Conservation (phyloP, 2,329 filamentous ascomycete genomes). For the Microthyrium microscopicum region DNA sequence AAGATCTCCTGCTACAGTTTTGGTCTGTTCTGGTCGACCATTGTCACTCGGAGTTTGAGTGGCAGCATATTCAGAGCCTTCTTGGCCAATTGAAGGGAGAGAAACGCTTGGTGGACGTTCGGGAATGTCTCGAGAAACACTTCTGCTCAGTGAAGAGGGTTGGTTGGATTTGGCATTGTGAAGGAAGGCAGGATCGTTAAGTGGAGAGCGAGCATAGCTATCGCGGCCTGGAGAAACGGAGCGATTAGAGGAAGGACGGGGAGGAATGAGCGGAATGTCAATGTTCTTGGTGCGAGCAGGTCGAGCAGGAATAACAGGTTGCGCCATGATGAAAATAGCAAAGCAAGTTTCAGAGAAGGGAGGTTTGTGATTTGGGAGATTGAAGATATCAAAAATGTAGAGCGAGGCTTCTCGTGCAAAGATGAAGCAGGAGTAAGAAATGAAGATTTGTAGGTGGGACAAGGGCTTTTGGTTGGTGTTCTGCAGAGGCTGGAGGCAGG, state of each 20-base stretch:
- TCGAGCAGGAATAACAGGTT: constrained; percentile 45
- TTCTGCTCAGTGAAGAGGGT: constrained; percentile 19
- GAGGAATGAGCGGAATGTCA: constrained; percentile 57
- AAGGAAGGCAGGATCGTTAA: constrained; percentile 53
- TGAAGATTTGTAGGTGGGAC: no score
- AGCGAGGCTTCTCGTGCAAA: no score
- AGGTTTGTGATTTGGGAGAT: no score
- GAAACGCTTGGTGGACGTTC: constrained; percentile 59
- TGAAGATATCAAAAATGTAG: no score
- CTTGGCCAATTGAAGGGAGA: constrained; percentile 73
- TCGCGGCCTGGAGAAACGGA: constrained; percentile 62
- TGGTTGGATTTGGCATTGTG: constrained; percentile 17
- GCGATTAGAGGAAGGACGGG: constrained; percentile 59
- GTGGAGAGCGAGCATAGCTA: constrained; percentile 68
- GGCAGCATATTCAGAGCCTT: constrained; percentile 71
- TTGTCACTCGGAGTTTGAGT: not conserved
- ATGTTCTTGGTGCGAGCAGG: constrained; percentile 36
- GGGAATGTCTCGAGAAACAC: constrained; percentile 21
- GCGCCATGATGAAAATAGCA: constrained; percentile 26
- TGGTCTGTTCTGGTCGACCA: constrained; percentile 47
- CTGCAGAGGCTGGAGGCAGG: no score
- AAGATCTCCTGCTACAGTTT: constrained; percentile 62
- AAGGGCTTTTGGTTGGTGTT: no score
- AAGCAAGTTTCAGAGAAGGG: no score
- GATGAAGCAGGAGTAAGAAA: no score